Evolutionary conservation across 75 land plant genomes (phyloP).

Genomic region (Chamaecyparis obtusa): DNA sequence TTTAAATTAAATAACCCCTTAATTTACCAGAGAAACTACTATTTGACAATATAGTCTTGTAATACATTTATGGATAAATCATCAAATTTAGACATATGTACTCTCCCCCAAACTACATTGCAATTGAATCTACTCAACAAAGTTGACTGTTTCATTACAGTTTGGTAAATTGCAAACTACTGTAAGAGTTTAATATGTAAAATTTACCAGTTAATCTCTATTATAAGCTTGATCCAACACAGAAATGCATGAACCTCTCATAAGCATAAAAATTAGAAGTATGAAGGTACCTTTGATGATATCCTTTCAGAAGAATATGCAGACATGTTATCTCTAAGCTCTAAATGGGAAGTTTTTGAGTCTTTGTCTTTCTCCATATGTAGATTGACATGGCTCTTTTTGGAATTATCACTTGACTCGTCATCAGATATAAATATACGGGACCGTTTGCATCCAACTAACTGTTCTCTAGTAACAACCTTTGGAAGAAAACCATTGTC

Average conservation of each 20-base stretch:
- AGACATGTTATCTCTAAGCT: neutral
- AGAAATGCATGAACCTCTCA: neutral
- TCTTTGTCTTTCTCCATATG: conserved; percentile 5
- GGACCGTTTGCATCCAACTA: conserved; percentile 55
- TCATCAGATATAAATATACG: conserved; percentile 84
- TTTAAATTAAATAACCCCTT: neutral
- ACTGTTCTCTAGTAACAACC: conserved; percentile 26
- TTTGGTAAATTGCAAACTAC: neutral
- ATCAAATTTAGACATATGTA: neutral
- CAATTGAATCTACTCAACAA: too few relatives aligned
- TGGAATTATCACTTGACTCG: conserved; percentile 39
- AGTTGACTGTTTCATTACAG: neutral
- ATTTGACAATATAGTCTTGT: neutral
- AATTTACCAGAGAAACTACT: neutral
- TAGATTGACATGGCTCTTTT: conserved; percentile 4
- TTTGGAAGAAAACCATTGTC: conserved; percentile 9
- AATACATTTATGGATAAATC: neutral
- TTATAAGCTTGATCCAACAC: neutral
- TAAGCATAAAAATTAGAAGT: neutral
- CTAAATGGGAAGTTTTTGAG: neutral
- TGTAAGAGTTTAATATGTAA: neutral
- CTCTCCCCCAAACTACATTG: too few relatives aligned
- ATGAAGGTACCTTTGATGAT: neutral
- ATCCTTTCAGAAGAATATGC: neutral
- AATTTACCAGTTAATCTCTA: neutral